Conservation (phyloP, 1,139 yeast species). For the Taphrina confusa region DNA sequence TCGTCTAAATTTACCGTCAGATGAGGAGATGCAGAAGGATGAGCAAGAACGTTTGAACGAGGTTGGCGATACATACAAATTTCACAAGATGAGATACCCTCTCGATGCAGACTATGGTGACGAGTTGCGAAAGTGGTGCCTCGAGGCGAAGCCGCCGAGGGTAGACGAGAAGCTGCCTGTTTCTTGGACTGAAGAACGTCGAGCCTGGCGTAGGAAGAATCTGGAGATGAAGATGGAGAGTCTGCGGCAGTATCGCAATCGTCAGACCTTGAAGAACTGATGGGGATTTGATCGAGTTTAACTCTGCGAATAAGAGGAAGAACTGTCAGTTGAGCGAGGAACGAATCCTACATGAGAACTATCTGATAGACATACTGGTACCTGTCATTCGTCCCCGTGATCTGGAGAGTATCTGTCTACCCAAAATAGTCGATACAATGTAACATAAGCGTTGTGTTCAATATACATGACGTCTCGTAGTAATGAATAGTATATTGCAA, state of each 20-base stretch:
- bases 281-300: no score
- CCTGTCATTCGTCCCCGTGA: no score
- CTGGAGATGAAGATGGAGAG: constrained; percentile 19
- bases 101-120: constrained; percentile 23
- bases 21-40: constrained; percentile 50
- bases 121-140: constrained; percentile 13
- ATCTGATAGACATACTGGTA: no score
- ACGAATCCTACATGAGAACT: no score
- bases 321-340: no score
- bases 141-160: constrained; percentile 1
- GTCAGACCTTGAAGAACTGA: no score
- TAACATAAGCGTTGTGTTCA: no score
- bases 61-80: constrained; percentile 47
- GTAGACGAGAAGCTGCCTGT: constrained; percentile 20
- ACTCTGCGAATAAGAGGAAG: no score
- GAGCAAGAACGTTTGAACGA: constrained; percentile 48
- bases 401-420: no score
- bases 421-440: no score
- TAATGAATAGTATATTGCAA: no score
- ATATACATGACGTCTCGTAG: no score
- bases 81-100: constrained; percentile 32
- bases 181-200: constrained; percentile 22
- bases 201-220: constrained; percentile 13
- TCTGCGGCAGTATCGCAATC: constrained; percentile 8
- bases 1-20: constrained; percentile 52